These are phyloP conservation scores for Aspergillus sp. DNA, from an alignment of 2,329 filamentous ascomycete species.

Conservation along the genomic window DNA sequence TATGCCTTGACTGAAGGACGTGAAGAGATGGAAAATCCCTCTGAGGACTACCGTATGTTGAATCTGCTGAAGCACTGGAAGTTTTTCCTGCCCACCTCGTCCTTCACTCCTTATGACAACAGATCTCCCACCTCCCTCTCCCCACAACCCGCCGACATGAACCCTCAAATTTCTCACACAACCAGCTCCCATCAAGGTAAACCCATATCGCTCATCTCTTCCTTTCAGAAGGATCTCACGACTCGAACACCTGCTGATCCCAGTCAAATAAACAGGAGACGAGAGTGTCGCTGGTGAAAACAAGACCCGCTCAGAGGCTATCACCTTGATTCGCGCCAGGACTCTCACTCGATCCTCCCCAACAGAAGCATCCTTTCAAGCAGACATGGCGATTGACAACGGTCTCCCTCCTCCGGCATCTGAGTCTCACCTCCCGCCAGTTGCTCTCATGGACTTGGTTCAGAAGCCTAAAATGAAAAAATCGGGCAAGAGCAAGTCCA, in stretches of 20 bases:
- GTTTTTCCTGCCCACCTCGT: too few species aligned
- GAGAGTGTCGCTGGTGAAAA: neutral
- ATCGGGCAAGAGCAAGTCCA: slow-evolving; percentile 9
- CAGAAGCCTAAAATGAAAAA: slow-evolving; percentile 11
- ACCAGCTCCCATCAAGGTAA: too few species aligned
- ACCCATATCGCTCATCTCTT: too few species aligned
- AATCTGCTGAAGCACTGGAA: too few species aligned
- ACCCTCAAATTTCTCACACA: too few species aligned
- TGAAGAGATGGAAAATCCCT: too few species aligned
- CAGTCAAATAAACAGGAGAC: neutral
- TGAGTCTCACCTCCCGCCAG: neutral
- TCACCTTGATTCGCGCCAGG: slow-evolving; percentile 13
- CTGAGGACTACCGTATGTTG: too few species aligned
- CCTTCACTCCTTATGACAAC: too few species aligned
- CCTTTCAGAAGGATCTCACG: too few species aligned
- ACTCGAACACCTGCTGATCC: neutral
- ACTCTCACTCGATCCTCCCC: slow-evolving; percentile 10
- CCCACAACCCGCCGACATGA: too few species aligned
- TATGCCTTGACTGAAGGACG: too few species aligned
- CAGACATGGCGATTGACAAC: neutral
- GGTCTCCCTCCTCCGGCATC: neutral
- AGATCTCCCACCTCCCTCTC: too few species aligned
- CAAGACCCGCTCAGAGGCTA: slow-evolving; percentile 12
- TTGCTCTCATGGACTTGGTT: neutral
- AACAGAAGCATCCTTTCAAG: neutral